Conservation (phyloP, 192 early-diverging fungal genomes). For the Coemansia sp. region DNA sequence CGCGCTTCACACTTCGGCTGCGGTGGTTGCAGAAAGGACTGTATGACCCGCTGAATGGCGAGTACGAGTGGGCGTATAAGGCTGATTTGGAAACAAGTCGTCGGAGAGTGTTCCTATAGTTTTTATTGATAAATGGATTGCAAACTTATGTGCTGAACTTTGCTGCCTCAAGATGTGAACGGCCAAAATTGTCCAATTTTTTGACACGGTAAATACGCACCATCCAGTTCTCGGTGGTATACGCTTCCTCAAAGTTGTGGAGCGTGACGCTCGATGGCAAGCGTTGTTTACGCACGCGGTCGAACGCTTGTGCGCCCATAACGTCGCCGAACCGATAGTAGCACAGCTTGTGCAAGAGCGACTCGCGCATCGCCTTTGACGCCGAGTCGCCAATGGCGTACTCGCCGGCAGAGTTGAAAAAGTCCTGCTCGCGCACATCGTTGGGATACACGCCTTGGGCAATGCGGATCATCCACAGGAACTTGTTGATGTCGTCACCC, state of each 20-base stretch:
- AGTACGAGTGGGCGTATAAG: conserved; percentile 97
- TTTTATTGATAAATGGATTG: background rate
- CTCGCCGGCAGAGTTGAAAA: conserved; percentile 86
- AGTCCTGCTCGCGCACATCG: conserved; percentile 83
- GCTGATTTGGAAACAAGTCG: conserved; percentile 89
- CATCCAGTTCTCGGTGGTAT: conserved; percentile 94
- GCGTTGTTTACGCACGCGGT: conserved; percentile 79
- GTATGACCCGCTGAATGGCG: conserved; percentile 85
- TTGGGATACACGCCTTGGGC: conserved; percentile 96
- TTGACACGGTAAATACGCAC: conserved; percentile 99
- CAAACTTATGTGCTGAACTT: conserved; percentile 6
- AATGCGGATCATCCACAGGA: conserved; percentile 99
- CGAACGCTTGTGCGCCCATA: conserved; percentile 71
- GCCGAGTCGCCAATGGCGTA: conserved; percentile 92
- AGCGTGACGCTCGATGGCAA: conserved; percentile 81
- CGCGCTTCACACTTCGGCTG: conserved; percentile 91
- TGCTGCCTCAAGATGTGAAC: conserved; percentile 46
- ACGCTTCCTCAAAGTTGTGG: conserved; percentile 88
- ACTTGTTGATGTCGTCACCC: conserved; percentile 99
- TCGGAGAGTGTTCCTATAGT: conserved; percentile 75
- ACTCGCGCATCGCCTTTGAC: conserved; percentile 83
- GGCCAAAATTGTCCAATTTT: conserved; percentile 88
- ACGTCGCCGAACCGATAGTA: conserved; percentile 95
- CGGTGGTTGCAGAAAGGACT: conserved; percentile 94
- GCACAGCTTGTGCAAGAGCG: conserved; percentile 95